These are phyloP conservation scores for Graphiopsis chlorocephala DNA, from an alignment of 2,329 filamentous ascomycete species.

Conservation along the genomic window DNA sequence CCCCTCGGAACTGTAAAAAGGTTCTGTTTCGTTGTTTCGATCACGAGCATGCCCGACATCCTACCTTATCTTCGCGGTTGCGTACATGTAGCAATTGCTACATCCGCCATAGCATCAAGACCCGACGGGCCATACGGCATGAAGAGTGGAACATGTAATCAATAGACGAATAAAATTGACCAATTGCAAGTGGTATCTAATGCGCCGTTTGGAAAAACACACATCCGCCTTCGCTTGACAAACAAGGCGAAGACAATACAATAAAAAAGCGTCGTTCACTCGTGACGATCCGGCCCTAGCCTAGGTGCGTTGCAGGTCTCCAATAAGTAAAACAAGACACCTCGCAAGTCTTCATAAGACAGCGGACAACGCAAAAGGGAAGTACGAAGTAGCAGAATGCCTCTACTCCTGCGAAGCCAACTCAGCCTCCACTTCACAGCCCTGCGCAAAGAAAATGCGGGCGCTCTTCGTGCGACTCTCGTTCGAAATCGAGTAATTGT, in stretches of 20 bases:
- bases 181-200: not conserved
- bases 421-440: slow-evolving; percentile 55
- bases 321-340: not conserved
- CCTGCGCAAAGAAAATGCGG: slow-evolving; percentile 89
- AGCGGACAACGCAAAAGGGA: not conserved
- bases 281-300: not conserved
- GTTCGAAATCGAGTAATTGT: slow-evolving; percentile 89
- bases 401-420: not conserved
- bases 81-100: no score
- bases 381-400: not conserved
- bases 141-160: not conserved
- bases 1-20: no score
- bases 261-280: not conserved
- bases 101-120: not conserved
- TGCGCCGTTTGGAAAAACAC: not conserved
- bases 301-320: not conserved
- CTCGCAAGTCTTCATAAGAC: not conserved
- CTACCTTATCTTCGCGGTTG: no score
- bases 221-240: not conserved
- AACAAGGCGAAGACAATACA: not conserved
- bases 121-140: not conserved
- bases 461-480: slow-evolving; percentile 64
- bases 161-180: not conserved
- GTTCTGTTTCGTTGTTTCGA: no score
- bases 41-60: not conserved